Conservation (phyloP, 2,329 filamentous ascomycete species). For the Ilyonectria sp. region DNA sequence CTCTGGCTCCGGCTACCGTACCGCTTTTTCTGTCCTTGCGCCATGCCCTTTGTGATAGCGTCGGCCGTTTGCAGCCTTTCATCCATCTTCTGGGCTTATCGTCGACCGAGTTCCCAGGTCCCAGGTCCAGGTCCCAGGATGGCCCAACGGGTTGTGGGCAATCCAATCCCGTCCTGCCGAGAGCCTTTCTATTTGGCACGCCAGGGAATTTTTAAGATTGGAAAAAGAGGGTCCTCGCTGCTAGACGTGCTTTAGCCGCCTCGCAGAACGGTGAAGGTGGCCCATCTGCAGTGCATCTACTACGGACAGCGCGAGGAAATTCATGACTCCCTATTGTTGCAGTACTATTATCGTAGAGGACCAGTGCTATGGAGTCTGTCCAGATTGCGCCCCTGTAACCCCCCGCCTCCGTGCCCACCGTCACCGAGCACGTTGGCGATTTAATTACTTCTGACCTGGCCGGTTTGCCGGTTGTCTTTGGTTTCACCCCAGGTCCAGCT, state of each 20-base stretch:
- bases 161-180: slow-evolving; percentile 12
- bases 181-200: slow-evolving; percentile 17
- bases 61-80: neutral
- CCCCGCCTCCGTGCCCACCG: too few species aligned
- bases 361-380: neutral
- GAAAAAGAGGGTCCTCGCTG: slow-evolving; percentile 27
- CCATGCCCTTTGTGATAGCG: neutral
- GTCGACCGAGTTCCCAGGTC: neutral
- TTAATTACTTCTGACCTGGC: neutral
- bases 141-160: neutral
- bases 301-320: slow-evolving; percentile 8
- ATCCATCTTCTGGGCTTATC: slow-evolving; percentile 1
- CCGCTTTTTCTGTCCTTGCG: neutral
- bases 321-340: slow-evolving; percentile 12
- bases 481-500: neutral
- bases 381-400: neutral
- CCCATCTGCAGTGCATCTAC: slow-evolving; percentile 18
- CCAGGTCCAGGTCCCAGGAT: too few species aligned
- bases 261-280: slow-evolving; percentile 27
- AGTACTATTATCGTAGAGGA: neutral
- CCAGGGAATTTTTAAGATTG: slow-evolving; percentile 27
- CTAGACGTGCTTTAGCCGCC: slow-evolving; percentile 22
- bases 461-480: neutral
- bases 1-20: neutral
- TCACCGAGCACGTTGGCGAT: neutral